Percentiles rank a stretch among this genome's conserved stretches.
Conservation (phyloP, 768 basidiomycete genomes). For the Chiua virens region DNA sequence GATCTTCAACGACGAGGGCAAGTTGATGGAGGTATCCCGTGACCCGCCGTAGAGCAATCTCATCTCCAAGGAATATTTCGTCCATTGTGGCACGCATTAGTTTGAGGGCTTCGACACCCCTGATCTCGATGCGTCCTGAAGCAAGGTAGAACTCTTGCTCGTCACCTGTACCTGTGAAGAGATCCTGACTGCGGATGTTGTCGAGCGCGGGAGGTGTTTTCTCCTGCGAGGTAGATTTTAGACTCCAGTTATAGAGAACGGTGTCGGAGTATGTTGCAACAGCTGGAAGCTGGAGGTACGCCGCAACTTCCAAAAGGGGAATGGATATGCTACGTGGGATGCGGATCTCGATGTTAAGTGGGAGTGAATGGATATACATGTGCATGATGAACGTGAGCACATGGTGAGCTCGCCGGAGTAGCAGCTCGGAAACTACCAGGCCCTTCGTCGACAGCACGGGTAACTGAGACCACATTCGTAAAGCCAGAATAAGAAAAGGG, state of each 20-base stretch:
- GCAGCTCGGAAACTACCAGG: constrained; percentile 49
- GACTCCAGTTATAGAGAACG: constrained; percentile 84
- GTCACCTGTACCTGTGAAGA: constrained; percentile 77
- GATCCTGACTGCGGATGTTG: constrained; percentile 62
- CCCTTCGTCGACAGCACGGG: constrained; percentile 47
- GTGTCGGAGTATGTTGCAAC: constrained; percentile 89
- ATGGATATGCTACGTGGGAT: constrained; percentile 73
- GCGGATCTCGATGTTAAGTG: constrained; percentile 46
- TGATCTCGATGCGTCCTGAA: constrained; percentile 83
- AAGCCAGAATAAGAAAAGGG: neutral
- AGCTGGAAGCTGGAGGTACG: constrained; percentile 77
- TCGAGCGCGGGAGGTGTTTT: constrained; percentile 42
- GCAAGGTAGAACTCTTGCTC: constrained; percentile 88
- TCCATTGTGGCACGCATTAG: constrained; percentile 86
- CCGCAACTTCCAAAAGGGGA: constrained; percentile 72
- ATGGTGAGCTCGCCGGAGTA: constrained; percentile 70
- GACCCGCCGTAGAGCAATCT: constrained; percentile 60
- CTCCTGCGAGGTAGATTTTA: constrained; percentile 26
- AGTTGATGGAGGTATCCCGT: constrained; percentile 66
- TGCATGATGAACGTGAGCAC: constrained; percentile 75
- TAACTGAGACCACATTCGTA: constrained; percentile 40
- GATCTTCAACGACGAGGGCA: constrained; percentile 59
- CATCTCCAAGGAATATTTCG: constrained; percentile 80
- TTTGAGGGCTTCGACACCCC: constrained; percentile 80
- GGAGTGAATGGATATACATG: constrained; percentile 72